Evolutionary conservation across 1,284 basidiomycete genomes (phyloP).

Genomic region (Porodaedalea pini): DNA sequence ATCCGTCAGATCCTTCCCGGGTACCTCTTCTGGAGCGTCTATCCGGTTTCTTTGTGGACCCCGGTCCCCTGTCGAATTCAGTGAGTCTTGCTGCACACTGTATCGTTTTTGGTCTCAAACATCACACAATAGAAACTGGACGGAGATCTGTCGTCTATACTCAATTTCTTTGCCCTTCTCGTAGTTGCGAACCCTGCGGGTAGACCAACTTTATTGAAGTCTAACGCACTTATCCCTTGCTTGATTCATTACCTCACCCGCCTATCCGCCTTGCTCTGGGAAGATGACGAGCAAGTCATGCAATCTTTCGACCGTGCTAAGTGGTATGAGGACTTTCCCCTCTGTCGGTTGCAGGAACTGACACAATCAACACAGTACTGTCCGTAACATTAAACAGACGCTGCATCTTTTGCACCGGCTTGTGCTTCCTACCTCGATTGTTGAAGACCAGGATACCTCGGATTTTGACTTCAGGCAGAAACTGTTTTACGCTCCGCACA

Average conservation of each 20-base stretch:
- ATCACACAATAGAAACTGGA: conserved; percentile 31
- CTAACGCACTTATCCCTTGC: conserved; percentile 56
- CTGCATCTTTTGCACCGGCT: conserved; percentile 59
- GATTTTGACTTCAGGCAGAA: conserved; percentile 49
- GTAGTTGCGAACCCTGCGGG: conserved; percentile 51
- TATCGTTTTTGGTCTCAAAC: conserved; percentile 21
- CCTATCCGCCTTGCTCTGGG: conserved; percentile 57
- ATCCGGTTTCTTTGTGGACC: conserved; percentile 49
- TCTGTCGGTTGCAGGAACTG: conserved; percentile 20
- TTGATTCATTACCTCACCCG: conserved; percentile 52
- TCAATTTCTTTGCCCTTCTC: conserved; percentile 56
- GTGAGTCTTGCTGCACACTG: conserved; percentile 32
- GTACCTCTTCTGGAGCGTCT: conserved; percentile 51
- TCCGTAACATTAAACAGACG: conserved; percentile 48
- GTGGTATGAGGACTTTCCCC: conserved; percentile 35
- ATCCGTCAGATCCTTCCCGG: conserved; percentile 19
- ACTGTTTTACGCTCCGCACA: conserved; percentile 47
- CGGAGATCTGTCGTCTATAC: conserved; percentile 40
- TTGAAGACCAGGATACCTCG: neutral
- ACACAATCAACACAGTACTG: conserved; percentile 37
- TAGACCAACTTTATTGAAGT: conserved; percentile 46
- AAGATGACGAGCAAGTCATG: conserved; percentile 50
- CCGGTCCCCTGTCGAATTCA: conserved; percentile 37
- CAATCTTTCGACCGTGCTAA: conserved; percentile 33
- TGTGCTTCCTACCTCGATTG: conserved; percentile 43